Conservation (phyloP, 1,284 basidiomycete species). For the Leccinum ponderosum region DNA sequence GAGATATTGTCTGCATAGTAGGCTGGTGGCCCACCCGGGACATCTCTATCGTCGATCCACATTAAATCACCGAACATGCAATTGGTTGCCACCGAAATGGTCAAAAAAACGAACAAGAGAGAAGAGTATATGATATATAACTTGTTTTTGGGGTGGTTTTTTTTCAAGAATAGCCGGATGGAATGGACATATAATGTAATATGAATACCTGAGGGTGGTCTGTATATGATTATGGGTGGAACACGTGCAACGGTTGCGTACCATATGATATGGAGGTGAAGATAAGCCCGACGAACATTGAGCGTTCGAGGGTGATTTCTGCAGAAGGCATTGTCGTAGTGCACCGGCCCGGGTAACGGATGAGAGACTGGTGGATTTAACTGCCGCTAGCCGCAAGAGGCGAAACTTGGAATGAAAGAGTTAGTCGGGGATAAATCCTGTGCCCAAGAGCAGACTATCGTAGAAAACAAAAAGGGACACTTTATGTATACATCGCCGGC, state of each 20-base stretch:
- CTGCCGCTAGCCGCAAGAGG: not conserved
- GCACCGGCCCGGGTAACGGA: not conserved
- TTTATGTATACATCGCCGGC: not conserved
- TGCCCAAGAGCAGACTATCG: not conserved
- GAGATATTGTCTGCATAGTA: not conserved
- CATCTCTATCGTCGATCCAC: constrained; percentile 6
- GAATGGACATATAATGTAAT: constrained; percentile 2
- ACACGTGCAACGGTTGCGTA: not conserved
- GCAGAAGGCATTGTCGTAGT: not conserved
- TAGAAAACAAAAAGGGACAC: not conserved
- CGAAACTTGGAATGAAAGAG: not conserved
- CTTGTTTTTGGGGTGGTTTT: not conserved
- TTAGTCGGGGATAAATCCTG: not conserved
- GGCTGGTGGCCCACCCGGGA: constrained; percentile 2
- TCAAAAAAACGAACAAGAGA: constrained; percentile 1
- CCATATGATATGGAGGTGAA: constrained; percentile 2
- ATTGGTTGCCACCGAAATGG: constrained; percentile 4
- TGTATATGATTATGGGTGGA: not conserved
- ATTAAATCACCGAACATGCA: constrained; percentile 1
- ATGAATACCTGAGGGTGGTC: not conserved
- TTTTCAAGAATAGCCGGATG: constrained; percentile 1
- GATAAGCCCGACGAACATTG: constrained; percentile 2
- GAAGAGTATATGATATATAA: constrained; percentile 7
- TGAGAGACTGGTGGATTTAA: not conserved
- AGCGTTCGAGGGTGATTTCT: constrained; percentile 4